These are phyloP conservation scores for Pseudoneurospora amorphoporcata DNA, from an alignment of 495 filamentous ascomycete genomes.

Conservation along the genomic window DNA sequence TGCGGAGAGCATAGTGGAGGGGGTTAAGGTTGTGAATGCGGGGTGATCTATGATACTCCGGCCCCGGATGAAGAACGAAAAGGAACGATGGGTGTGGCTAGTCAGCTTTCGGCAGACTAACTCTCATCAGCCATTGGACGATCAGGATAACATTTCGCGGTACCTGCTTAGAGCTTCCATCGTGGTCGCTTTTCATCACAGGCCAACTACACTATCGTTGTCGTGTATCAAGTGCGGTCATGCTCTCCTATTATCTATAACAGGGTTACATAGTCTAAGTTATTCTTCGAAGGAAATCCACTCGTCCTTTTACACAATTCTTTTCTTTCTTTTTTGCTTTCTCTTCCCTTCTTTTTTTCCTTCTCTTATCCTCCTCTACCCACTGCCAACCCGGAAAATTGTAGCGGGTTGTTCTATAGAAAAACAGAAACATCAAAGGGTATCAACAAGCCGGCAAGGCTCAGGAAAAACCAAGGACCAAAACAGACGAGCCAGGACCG, in stretches of 20 bases:
- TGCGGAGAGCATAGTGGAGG: not conserved
- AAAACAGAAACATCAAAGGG: conserved; percentile 6
- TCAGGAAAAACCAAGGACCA: not conserved
- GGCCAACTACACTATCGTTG: not conserved
- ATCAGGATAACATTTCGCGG: not conserved
- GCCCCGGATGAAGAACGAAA: not conserved
- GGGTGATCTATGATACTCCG: not conserved
- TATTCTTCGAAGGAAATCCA: not conserved
- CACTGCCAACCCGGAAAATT: conserved; percentile 1
- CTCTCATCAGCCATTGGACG: not conserved
- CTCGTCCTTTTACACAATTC: not conserved
- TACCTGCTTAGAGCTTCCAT: not conserved
- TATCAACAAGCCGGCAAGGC: conserved; percentile 8
- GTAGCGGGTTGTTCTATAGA: not conserved
- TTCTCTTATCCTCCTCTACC: not conserved
- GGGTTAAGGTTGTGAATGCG: not conserved
- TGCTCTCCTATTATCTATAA: not conserved
- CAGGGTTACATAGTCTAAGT: not conserved
- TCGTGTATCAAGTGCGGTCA: not conserved
- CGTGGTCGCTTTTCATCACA: not conserved
- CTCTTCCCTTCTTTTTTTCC: conserved; percentile 1
- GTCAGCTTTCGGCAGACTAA: not conserved
- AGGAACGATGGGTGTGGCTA: not conserved
- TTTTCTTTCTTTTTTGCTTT: not conserved
- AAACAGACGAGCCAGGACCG: not conserved